A percentile compares a stretch with the other conserved stretches of the same genome.
Evolutionary conservation across 139 green algal species (phyloP).

Genomic region (Ettlia oleoabundans): DNA sequence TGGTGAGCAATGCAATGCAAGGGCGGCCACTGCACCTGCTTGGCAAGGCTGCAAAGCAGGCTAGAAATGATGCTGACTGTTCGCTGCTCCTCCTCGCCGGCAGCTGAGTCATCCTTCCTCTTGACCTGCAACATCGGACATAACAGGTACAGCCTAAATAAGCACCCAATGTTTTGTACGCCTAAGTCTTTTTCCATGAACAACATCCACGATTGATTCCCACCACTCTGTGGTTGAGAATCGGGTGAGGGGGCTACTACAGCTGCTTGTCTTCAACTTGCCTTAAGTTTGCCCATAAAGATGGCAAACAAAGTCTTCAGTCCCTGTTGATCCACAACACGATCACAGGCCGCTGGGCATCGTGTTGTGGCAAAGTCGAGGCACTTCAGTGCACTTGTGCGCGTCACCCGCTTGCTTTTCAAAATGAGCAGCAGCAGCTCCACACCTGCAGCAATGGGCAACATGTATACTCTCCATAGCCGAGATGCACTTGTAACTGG

Average conservation of each 20-base stretch:
- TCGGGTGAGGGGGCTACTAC: too few species aligned
- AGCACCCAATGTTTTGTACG: too few species aligned
- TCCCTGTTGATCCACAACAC: constrained; percentile 72
- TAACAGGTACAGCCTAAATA: too few species aligned
- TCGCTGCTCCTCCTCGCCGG: constrained; percentile 86
- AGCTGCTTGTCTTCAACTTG: too few species aligned
- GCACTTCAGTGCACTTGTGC: constrained; percentile 79
- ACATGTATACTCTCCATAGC: neutral
- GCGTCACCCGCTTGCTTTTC: constrained; percentile 69
- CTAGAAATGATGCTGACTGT: constrained; percentile 83
- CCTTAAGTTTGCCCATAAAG: constrained; percentile 95
- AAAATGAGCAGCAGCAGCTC: constrained; percentile 97
- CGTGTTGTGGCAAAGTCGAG: constrained; percentile 91
- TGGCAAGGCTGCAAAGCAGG: constrained; percentile 54
- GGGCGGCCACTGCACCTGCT: too few species aligned
- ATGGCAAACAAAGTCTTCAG: constrained; percentile 89
- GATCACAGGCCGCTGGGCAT: constrained; percentile 70
- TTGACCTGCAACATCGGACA: constrained; percentile 39
- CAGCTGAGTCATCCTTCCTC: constrained; percentile 49
- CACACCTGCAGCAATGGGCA: constrained; percentile 66
- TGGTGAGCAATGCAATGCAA: too few species aligned
- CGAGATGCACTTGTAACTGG: neutral
- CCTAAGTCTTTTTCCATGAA: too few species aligned
- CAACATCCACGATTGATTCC: too few species aligned
- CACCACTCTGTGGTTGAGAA: too few species aligned